These are phyloP conservation scores for Hypoxylon lienhwacheense DNA, from an alignment of 495 filamentous ascomycete genomes.

Conservation along the genomic window DNA sequence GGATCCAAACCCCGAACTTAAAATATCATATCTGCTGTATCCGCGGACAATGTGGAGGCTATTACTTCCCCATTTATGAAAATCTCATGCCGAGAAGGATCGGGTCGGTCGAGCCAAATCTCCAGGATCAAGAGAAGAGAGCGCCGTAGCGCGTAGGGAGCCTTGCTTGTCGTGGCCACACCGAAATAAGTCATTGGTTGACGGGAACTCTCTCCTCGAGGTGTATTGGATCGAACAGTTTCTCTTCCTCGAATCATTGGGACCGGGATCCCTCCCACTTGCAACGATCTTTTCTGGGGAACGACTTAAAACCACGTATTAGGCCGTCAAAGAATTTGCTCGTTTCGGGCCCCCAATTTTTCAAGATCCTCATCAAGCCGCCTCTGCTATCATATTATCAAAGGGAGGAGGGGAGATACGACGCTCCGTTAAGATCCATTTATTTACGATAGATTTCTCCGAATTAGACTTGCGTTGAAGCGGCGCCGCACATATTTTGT, in stretches of 20 bases:
- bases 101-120: conserved; percentile 12
- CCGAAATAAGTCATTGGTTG: conserved; percentile 22
- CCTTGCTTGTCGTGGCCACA: conserved; percentile 15
- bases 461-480: conserved; percentile 9
- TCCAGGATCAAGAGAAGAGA: conserved; percentile 6
- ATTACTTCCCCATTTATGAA: conserved; percentile 22
- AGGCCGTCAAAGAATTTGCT: conserved; percentile 3
- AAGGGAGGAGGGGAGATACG: background rate
- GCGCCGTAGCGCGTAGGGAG: conserved; percentile 20
- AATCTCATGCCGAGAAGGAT: conserved; percentile 16
- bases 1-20: conserved; percentile 11
- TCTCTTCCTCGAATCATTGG: conserved; percentile 21
- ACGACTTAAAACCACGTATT: conserved; percentile 1
- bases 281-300: conserved; percentile 11
- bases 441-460: conserved; percentile 9
- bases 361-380: background rate
- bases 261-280: conserved; percentile 15
- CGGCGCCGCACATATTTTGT: conserved; percentile 11
- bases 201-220: conserved; percentile 18
- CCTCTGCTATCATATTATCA: background rate
- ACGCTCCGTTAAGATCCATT: conserved; percentile 5
- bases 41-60: conserved; percentile 17
- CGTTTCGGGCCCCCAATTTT: conserved; percentile 1
- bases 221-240: conserved; percentile 26
- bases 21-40: conserved; percentile 23